phyloP scores from a whole-genome alignment of 2,329 filamentous ascomycete species.

The Pyrenophora tritici-repentis region DNA sequence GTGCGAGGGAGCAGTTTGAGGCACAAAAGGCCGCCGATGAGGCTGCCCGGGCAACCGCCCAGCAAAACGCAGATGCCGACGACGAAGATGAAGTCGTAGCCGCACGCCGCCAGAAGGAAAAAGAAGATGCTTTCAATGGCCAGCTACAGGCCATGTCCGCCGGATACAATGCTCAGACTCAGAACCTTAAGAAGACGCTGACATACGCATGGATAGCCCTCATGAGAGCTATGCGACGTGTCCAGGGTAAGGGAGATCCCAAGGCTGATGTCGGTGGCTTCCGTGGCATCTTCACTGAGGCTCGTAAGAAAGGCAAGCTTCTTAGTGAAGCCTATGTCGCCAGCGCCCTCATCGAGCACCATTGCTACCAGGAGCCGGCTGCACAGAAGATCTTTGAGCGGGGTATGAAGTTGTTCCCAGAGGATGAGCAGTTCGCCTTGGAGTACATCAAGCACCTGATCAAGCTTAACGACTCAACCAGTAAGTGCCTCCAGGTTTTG shows the following conservation, averaged over 20 bases:
- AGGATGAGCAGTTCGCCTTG: constrained; percentile 89
- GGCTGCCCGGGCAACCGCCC: constrained; percentile 45
- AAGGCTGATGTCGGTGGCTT: constrained; percentile 71
- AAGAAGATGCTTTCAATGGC: constrained; percentile 58
- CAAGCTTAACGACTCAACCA: constrained; percentile 88
- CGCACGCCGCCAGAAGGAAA: constrained; percentile 46
- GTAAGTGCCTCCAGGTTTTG: constrained; percentile 58
- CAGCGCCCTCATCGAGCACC: constrained; percentile 88
- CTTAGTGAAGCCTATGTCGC: constrained; percentile 95
- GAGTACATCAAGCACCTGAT: constrained; percentile 96
- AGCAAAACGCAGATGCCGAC: constrained; percentile 53
- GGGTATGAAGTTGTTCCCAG: constrained; percentile 88
- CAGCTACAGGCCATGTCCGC: constrained; percentile 65
- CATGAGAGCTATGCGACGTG: constrained; percentile 89
- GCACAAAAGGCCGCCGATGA: constrained; percentile 51
- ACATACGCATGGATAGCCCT: constrained; percentile 95
- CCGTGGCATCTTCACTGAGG: constrained; percentile 86
- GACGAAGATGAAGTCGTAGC: constrained; percentile 59
- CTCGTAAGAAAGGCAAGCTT: constrained; percentile 81
- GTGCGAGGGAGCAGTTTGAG: constrained; percentile 60
- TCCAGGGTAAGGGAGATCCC: constrained; percentile 76
- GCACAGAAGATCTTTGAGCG: constrained; percentile 96
- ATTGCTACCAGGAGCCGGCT: constrained; percentile 92
- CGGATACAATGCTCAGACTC: constrained; percentile 72
- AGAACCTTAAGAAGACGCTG: constrained; percentile 79